A percentile compares a stretch with the other conserved stretches of the same genome.
Evolutionary conservation across 2,329 filamentous ascomycete species (phyloP).

Genomic region (Aschersonia sp.): DNA sequence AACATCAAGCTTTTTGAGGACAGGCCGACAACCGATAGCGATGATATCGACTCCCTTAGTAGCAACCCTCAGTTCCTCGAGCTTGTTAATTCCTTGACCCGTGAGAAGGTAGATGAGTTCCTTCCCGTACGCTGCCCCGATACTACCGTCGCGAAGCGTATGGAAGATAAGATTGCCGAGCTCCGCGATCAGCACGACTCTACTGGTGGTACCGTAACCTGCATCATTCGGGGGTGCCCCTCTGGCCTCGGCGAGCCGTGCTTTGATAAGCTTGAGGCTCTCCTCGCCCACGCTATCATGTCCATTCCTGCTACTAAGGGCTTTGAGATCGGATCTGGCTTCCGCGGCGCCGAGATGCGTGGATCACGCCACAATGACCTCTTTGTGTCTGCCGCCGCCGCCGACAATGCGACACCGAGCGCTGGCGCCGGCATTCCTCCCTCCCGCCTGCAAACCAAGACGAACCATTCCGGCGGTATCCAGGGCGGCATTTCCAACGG

Average conservation of each 20-base stretch:
- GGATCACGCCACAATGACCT: conserved; percentile 89
- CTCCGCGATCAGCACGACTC: conserved; percentile 71
- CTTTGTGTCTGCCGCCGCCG: conserved; percentile 20
- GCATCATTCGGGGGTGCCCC: conserved; percentile 77
- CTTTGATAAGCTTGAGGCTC: conserved; percentile 92
- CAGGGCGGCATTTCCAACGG: conserved; percentile 95
- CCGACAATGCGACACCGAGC: conserved; percentile 23
- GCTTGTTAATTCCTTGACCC: conserved; percentile 57
- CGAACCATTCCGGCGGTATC: conserved; percentile 89
- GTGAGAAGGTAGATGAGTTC: conserved; percentile 65
- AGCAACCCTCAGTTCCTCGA: conserved; percentile 68
- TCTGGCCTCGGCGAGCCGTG: conserved; percentile 80
- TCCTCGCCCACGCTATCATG: conserved; percentile 84
- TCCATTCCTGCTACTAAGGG: conserved; percentile 90
- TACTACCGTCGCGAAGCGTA: conserved; percentile 44
- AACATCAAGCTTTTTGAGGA: conserved; percentile 22
- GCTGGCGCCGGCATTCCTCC: conserved; percentile 24
- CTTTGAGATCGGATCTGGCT: conserved; percentile 90
- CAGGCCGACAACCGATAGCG: background rate
- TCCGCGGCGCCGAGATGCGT: conserved; percentile 70
- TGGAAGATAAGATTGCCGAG: conserved; percentile 66
- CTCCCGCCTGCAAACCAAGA: conserved; percentile 67
- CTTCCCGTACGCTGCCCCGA: conserved; percentile 82
- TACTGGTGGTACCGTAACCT: conserved; percentile 90
- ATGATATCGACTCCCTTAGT: conserved; percentile 31